Evolutionary conservation across 345 rosid genomes (phyloP), one percentile per base, ranked within the genome.

Genomic region (Firmiana major): DNA sequence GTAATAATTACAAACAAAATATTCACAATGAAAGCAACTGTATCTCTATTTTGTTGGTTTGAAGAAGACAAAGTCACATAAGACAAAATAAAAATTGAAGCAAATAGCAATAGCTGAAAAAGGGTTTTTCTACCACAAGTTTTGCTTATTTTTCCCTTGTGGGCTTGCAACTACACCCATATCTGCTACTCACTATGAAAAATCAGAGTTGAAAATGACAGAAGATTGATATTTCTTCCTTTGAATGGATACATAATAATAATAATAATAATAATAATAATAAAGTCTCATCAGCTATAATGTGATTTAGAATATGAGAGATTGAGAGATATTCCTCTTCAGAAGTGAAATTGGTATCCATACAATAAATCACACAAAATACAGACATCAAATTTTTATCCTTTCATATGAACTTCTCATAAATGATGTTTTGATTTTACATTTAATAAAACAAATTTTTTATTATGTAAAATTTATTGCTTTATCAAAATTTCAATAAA

Each of bases 151-250:
- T 19, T 17, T 6, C 1, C 3, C 19, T 6, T 34, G 68, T 34
- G 45, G 45, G 13, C 11, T 63, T 63, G 68, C 68, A 63, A 36
- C 51, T 17, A 24, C 11, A 12, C 12, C 66, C 26, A 58, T 38
- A 40, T 15, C 31, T 73, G 12, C 49, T 5, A 55, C 21, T 31
- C 36, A 22, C 54, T 38, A 17, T 15, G 31, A 73, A 57, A 36
- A 55, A 24, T 22, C 38, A 8, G 22, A 42, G 28, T 12, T 58
- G 67, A 73, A 73, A 58, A 73, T 55, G 76, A 73, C 66, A 15
- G 13, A 42, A 58, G 38, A 58, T 73, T 15, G 66, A 58, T 57
- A 10, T 54, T 72, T 72, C 59, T 72, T 17, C 63, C 42, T 22
- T 21, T 7, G 9, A 43, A 70, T 73, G 17, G 53, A 40, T 3